phyloP scores from a whole-genome alignment of 768 basidiomycete species.

The Mycena vulgaris region DNA sequence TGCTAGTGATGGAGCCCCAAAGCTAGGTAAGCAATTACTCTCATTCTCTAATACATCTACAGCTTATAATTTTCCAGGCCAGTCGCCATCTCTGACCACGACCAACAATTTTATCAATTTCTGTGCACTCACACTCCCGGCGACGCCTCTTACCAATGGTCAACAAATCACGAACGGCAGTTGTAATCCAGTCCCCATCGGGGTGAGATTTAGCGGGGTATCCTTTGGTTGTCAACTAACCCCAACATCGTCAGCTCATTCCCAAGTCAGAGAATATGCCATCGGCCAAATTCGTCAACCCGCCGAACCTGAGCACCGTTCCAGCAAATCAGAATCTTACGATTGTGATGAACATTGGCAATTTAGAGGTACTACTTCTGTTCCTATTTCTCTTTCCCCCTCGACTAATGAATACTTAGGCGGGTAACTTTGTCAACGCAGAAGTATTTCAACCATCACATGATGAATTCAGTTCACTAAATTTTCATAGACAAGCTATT shows the following conservation, averaged over 20 bases:
- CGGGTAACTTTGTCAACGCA: background rate
- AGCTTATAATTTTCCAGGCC: background rate
- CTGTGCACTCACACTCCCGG: no score
- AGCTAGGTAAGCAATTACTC: no score
- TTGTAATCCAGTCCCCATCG: background rate
- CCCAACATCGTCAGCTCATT: no score
- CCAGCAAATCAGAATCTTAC: background rate
- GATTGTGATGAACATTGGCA: background rate
- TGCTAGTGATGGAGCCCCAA: no score
- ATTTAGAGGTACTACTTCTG: background rate
- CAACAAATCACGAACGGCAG: no score
- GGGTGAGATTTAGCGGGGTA: background rate
- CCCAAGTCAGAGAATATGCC: background rate
- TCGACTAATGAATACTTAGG: background rate
- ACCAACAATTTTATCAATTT: background rate
- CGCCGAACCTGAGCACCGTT: no score
- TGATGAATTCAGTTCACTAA: background rate
- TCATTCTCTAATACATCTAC: no score
- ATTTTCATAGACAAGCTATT: background rate
- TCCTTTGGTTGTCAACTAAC: background rate
- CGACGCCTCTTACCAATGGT: background rate
- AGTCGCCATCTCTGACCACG: no score
- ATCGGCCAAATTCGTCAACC: background rate
- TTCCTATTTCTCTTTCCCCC: background rate
- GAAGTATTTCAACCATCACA: background rate